These are phyloP conservation scores for Plasmopara muralis DNA, from an alignment of 352 stramenopile species.

Conservation along the genomic window DNA sequence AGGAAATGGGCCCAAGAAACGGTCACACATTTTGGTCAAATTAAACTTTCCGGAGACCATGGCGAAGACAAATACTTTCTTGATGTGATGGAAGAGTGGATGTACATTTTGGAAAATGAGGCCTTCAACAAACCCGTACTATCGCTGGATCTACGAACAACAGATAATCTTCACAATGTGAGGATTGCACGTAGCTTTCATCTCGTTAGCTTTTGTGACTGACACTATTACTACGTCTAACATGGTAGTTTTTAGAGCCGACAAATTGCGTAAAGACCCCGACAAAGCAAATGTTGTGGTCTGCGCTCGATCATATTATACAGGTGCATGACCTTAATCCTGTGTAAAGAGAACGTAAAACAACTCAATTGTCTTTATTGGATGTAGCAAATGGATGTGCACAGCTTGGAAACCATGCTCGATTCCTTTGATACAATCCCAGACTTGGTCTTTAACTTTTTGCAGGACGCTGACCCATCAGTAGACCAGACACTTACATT, in stretches of 20 bases:
- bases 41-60: conserved; percentile 47
- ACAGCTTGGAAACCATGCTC: conserved; percentile 68
- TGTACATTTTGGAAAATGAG: conserved; percentile 78
- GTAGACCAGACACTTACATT: conserved; percentile 69
- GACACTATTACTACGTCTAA: neutral
- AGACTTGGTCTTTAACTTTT: conserved; percentile 78
- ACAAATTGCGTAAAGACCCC: conserved; percentile 77
- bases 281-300: conserved; percentile 71
- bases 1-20: conserved; percentile 62
- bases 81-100: conserved; percentile 80
- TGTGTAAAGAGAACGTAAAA: neutral
- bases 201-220: neutral
- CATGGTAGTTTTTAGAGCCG: conserved; percentile 57
- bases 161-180: conserved; percentile 63
- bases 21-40: conserved; percentile 47
- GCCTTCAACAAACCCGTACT: conserved; percentile 68
- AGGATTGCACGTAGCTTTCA: conserved; percentile 6
- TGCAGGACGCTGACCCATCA: conserved; percentile 63
- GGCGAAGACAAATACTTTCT: conserved; percentile 45
- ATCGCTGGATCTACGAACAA: conserved; percentile 59
- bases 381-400: conserved; percentile 68
- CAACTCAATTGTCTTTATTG: conserved; percentile 7
- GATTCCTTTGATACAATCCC: conserved; percentile 86
- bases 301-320: conserved; percentile 75
- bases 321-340: conserved; percentile 34